Conservation (phyloP, 2,329 filamentous ascomycete genomes). For the Ophiocordyceps robertsii region DNA sequence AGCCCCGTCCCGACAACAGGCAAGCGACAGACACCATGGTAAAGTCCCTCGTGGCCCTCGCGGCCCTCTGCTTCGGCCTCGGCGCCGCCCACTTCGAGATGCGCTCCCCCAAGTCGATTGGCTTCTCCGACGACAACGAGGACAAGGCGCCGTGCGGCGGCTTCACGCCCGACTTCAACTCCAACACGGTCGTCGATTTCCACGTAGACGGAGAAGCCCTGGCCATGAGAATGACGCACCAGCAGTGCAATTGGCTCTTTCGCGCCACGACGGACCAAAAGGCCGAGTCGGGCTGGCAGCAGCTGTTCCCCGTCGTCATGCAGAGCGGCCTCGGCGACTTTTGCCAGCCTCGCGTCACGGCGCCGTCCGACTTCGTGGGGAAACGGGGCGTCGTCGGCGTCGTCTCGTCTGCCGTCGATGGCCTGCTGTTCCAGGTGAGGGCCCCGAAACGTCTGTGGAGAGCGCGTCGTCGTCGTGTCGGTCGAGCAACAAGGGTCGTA, state of each 20-base stretch:
- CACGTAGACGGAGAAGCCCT: conserved; percentile 43
- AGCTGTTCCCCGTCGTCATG: conserved; percentile 37
- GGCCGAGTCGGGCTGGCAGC: conserved; percentile 36
- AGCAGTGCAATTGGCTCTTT: conserved; percentile 41
- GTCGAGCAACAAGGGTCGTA: too few species aligned
- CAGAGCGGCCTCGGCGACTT: conserved; percentile 42
- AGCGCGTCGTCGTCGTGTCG: too few species aligned
- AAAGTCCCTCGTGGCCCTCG: conserved; percentile 16
- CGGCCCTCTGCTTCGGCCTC: conserved; percentile 22
- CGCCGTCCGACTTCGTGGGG: conserved; percentile 37
- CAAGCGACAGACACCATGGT: conserved; percentile 6
- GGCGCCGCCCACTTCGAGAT: conserved; percentile 42
- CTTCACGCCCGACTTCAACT: conserved; percentile 29
- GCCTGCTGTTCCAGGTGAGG: conserved; percentile 41
- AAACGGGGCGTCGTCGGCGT: conserved; percentile 41
- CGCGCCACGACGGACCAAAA: conserved; percentile 39
- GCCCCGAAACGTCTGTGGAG: too few species aligned
- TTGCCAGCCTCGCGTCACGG: conserved; percentile 34
- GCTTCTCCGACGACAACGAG: conserved; percentile 31
- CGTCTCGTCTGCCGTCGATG: conserved; percentile 38
- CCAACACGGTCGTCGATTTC: conserved; percentile 35
- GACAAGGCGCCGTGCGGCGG: conserved; percentile 39
- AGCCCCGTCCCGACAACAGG: too few species aligned
- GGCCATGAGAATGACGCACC: conserved; percentile 32
- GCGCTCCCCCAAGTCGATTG: conserved; percentile 31